Evolutionary conservation across 2,329 filamentous ascomycete genomes (phyloP).

Genomic region (Colletotrichum filicis): DNA sequence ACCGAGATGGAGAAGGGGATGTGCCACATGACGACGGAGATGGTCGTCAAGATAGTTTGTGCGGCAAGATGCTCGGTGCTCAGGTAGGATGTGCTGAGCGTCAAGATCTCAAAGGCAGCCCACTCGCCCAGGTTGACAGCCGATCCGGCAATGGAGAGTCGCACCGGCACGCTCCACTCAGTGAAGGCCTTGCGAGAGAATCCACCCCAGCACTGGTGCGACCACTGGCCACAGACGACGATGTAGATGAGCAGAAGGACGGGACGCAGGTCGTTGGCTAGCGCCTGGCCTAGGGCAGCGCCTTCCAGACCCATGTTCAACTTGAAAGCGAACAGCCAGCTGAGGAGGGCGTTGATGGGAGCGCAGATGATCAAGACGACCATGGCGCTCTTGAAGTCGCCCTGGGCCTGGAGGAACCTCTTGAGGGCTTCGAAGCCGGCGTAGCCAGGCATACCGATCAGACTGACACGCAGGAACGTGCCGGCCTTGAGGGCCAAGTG

Average conservation of each 20-base stretch:
- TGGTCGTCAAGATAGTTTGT: constrained; percentile 53
- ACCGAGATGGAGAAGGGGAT: constrained; percentile 55
- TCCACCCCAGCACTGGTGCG: constrained; percentile 56
- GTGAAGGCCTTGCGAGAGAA: constrained; percentile 48
- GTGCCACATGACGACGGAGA: constrained; percentile 54
- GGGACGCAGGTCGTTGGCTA: constrained; percentile 60
- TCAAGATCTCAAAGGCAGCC: constrained; percentile 55
- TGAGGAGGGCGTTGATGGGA: constrained; percentile 59
- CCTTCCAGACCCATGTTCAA: constrained; percentile 59
- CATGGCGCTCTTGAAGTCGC: constrained; percentile 61
- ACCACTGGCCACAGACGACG: constrained; percentile 52
- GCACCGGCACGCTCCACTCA: constrained; percentile 53
- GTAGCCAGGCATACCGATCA: constrained; percentile 63
- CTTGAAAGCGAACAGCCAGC: constrained; percentile 58
- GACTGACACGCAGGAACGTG: constrained; percentile 57
- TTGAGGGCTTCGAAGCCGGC: constrained; percentile 65
- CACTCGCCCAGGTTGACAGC: constrained; percentile 54
- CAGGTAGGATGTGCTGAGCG: constrained; percentile 56
- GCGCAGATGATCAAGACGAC: constrained; percentile 57
- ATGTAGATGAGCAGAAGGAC: constrained; percentile 58
- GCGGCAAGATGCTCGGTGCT: constrained; percentile 54
- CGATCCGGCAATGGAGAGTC: constrained; percentile 50
- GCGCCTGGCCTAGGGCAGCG: constrained; percentile 59
- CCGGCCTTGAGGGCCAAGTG: constrained; percentile 60
- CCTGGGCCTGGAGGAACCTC: constrained; percentile 65